phyloP scores from a whole-genome alignment of 371 early-diverging fungal genomes.

The Mortierella sp. region DNA sequence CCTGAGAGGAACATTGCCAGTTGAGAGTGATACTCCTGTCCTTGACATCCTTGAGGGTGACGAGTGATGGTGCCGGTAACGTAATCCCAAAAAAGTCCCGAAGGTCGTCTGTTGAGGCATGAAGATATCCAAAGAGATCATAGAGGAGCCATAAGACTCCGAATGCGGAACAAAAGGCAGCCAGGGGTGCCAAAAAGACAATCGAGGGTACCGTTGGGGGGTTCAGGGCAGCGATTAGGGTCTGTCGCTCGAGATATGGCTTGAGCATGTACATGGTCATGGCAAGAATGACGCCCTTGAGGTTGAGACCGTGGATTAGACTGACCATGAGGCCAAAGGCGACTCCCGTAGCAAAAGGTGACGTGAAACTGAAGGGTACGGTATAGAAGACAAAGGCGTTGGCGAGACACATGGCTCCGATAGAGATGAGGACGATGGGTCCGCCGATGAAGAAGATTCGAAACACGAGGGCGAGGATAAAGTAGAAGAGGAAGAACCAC shows the following conservation, averaged over 20 bases:
- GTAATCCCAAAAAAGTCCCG: slow-evolving; percentile 62
- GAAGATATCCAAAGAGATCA: slow-evolving; percentile 55
- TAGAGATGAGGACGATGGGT: slow-evolving; percentile 60
- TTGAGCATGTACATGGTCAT: slow-evolving; percentile 63
- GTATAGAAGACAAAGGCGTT: slow-evolving; percentile 59
- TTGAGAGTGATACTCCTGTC: slow-evolving; percentile 59
- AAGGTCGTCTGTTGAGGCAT: slow-evolving; percentile 59
- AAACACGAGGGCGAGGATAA: slow-evolving; percentile 63
- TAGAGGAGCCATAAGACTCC: slow-evolving; percentile 63
- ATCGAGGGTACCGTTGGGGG: slow-evolving; percentile 55
- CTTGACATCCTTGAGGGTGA: slow-evolving; percentile 62
- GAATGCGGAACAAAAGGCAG: slow-evolving; percentile 65
- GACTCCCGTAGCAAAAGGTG: slow-evolving; percentile 61
- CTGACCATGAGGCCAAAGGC: slow-evolving; percentile 65
- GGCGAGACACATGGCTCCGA: slow-evolving; percentile 58
- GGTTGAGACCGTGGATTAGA: slow-evolving; percentile 65
- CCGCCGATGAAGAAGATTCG: slow-evolving; percentile 62
- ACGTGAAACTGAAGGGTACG: slow-evolving; percentile 61
- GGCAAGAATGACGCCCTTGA: slow-evolving; percentile 61
- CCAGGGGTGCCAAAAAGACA: slow-evolving; percentile 61
- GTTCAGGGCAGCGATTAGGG: slow-evolving; percentile 46
- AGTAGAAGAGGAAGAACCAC: slow-evolving; percentile 66
- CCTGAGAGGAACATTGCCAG: slow-evolving; percentile 60
- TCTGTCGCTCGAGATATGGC: slow-evolving; percentile 58
- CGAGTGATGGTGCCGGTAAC: slow-evolving; percentile 59